A percentile compares a stretch with the other conserved stretches of the same genome.
Evolutionary conservation across 495 filamentous ascomycete genomes (phyloP).

Genomic region (Lichina pygmaea): DNA sequence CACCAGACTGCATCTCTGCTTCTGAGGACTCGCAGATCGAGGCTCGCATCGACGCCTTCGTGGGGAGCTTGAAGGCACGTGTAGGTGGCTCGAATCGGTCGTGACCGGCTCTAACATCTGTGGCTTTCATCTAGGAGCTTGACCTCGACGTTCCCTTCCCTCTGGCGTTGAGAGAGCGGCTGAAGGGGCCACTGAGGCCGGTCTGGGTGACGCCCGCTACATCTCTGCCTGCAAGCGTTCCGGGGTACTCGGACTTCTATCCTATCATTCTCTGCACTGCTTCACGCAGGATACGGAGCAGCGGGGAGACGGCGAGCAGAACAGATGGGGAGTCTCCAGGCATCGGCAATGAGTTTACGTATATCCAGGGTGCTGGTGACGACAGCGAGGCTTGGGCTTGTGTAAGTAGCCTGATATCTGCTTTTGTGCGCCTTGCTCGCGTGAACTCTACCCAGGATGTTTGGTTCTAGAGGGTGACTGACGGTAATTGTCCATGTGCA

Average conservation of each 20-base stretch:
- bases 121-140: no score
- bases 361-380: slow-evolving; percentile 86
- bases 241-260: slow-evolving; percentile 21
- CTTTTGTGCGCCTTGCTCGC: no score
- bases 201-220: slow-evolving; percentile 31
- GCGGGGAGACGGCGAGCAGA: slow-evolving; percentile 24
- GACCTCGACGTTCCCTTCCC: no score
- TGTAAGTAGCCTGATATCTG: slow-evolving; percentile 2
- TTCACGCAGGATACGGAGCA: slow-evolving; percentile 34
- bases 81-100: neutral
- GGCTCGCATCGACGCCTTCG: slow-evolving; percentile 34
- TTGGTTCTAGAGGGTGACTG: no score
- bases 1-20: slow-evolving; percentile 33
- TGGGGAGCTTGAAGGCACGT: slow-evolving; percentile 28
- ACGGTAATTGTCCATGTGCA: neutral
- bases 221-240: slow-evolving; percentile 13
- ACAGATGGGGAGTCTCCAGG: slow-evolving; percentile 16
- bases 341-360: slow-evolving; percentile 10
- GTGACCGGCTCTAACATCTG: no score
- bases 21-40: slow-evolving; percentile 68
- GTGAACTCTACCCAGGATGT: no score
- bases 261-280: slow-evolving; percentile 60
- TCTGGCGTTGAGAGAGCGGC: neutral
- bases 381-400: slow-evolving; percentile 72
- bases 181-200: slow-evolving; percentile 29